A percentile compares a stretch with the other conserved stretches of the same genome.
These are phyloP conservation scores for Galeopsis tetrahit DNA, from an alignment of 257 asterid genomes.

Conservation along the genomic window DNA sequence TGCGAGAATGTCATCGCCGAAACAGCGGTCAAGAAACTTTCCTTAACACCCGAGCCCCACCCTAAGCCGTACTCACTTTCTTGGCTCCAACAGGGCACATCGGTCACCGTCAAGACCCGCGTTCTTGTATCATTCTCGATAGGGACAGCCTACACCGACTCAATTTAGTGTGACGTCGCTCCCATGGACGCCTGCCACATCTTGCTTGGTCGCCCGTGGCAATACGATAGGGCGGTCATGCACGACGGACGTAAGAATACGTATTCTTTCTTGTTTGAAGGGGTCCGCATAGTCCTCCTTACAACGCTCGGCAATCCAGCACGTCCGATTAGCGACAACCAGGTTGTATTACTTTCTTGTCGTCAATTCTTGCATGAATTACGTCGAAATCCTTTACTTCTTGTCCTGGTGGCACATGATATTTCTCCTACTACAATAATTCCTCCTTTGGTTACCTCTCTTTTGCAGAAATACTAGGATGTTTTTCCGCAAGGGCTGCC, in stretches of 20 bases:
- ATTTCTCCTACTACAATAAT: background rate
- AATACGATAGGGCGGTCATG: background rate
- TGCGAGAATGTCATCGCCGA: background rate
- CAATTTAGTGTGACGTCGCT: background rate
- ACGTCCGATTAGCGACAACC: too few relatives aligned
- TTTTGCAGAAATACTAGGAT: background rate
- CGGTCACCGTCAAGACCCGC: background rate
- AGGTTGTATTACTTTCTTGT: too few relatives aligned
- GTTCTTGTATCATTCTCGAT: background rate
- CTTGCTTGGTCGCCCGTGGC: background rate
- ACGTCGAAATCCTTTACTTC: too few relatives aligned
- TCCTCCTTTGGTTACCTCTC: background rate
- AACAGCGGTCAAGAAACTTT: background rate
- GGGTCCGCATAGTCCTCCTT: background rate
- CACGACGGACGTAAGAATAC: background rate
- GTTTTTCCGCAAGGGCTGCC: background rate
- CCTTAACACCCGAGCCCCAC: background rate
- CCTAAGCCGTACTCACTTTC: background rate
- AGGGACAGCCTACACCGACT: background rate
- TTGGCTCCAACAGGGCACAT: background rate
- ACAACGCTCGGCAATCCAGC: too few relatives aligned
- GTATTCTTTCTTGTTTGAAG: background rate
- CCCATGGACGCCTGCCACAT: background rate
- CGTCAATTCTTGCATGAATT: too few relatives aligned
- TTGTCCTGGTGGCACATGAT: too few relatives aligned